A percentile compares a stretch with the other conserved stretches of the same genome.
Conservation (phyloP, 371 early-diverging fungal species). For the Mortierella sp. region DNA sequence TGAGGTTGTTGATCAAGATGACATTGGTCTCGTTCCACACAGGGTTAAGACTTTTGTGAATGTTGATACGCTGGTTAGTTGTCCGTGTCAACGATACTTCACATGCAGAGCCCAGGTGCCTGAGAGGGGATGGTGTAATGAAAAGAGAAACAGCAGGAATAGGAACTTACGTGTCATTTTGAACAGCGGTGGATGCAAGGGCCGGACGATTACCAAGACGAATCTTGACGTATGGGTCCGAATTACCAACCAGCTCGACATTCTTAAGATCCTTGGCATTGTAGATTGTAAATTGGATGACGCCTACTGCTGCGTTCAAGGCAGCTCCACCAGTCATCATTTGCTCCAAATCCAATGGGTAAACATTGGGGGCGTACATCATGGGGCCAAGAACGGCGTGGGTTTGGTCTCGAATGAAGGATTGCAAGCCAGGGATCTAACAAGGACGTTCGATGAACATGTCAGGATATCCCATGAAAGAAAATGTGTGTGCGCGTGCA, state of each 20-base stretch:
- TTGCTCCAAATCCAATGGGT: conserved; percentile 83
- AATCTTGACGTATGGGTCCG: conserved; percentile 86
- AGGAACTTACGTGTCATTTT: conserved; percentile 57
- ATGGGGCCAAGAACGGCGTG: conserved; percentile 79
- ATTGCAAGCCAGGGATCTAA: conserved; percentile 83
- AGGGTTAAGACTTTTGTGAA: conserved; percentile 70
- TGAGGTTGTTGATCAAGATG: conserved; percentile 71
- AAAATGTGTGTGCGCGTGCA: no score
- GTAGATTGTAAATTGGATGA: conserved; percentile 81
- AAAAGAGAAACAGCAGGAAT: no score
- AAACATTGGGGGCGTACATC: conserved; percentile 89
- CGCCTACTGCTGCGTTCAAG: conserved; percentile 77
- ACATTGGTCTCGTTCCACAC: conserved; percentile 88
- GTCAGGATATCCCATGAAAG: no score
- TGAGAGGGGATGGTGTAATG: no score
- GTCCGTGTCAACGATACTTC: no score
- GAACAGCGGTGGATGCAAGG: conserved; percentile 67
- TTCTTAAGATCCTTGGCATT: conserved; percentile 81
- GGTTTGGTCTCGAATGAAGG: conserved; percentile 84
- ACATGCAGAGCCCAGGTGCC: no score
- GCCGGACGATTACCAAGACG: conserved; percentile 78
- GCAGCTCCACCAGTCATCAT: conserved; percentile 78
- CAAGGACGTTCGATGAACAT: no score
- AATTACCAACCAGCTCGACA: conserved; percentile 79
- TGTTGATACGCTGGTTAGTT: no score